phyloP scores from a whole-genome alignment of 768 basidiomycete species.

The Favolaschia claudopus region DNA sequence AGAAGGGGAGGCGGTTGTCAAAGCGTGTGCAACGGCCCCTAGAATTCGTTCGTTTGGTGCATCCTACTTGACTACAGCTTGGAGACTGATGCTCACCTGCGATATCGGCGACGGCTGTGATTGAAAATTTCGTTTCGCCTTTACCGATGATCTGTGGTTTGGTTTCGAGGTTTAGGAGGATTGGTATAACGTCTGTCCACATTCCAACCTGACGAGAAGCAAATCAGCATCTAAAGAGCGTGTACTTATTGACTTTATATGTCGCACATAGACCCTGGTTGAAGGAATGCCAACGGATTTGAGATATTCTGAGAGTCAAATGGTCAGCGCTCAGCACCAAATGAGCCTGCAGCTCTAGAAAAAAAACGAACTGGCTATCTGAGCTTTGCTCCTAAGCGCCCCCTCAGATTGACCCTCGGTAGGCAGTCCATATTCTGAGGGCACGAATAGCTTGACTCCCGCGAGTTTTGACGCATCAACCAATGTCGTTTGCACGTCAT shows the following conservation, averaged over 20 bases:
- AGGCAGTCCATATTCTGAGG: conserved; percentile 45
- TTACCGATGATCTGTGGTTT: conserved; percentile 39
- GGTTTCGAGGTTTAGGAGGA: conserved; percentile 33
- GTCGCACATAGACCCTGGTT: conserved; percentile 40
- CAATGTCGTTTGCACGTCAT: conserved; percentile 30
- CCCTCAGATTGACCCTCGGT: conserved; percentile 40
- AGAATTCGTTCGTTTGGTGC: too few relatives aligned
- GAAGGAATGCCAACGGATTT: conserved; percentile 38
- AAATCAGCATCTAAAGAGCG: not conserved
- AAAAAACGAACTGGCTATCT: conserved; percentile 38
- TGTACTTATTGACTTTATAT: not conserved
- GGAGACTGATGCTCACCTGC: conserved; percentile 29
- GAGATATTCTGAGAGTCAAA: conserved; percentile 32
- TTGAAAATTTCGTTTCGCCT: conserved; percentile 37
- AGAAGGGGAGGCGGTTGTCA: conserved; percentile 37
- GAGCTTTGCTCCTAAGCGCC: conserved; percentile 32
- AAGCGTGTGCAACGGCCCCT: conserved; percentile 46
- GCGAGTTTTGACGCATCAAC: conserved; percentile 45
- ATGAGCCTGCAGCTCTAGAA: too few relatives aligned
- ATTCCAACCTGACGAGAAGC: conserved; percentile 37
- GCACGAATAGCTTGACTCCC: conserved; percentile 45
- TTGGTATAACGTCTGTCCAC: conserved; percentile 41
- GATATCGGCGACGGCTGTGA: conserved; percentile 41
- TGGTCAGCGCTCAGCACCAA: not conserved
- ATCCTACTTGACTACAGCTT: not conserved